Evolutionary conservation across 805 yeast species (phyloP).

Genomic region (Ogataea chonburiensis): DNA sequence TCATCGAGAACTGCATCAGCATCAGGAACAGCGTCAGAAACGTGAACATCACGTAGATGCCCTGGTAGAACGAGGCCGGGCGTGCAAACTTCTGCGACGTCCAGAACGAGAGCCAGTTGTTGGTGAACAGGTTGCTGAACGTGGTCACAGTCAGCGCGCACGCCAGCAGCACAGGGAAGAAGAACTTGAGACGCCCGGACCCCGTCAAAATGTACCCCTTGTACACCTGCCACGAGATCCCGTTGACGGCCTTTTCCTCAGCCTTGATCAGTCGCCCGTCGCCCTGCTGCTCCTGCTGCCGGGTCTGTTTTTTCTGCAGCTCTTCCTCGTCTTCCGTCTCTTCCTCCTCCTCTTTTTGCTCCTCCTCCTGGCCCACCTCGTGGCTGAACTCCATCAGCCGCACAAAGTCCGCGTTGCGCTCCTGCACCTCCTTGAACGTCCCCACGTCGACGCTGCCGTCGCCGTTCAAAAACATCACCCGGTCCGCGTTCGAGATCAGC

Average conservation of each 20-base stretch:
- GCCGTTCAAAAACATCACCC: conserved; percentile 62
- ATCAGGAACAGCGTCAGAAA: conserved; percentile 46
- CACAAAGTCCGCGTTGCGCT: conserved; percentile 45
- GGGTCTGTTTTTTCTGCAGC: conserved; percentile 27
- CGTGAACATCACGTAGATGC: conserved; percentile 63
- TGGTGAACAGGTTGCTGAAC: conserved; percentile 56
- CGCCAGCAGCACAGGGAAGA: conserved; percentile 23
- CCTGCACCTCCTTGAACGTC: conserved; percentile 50
- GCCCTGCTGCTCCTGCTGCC: conserved; percentile 43
- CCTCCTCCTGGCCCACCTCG: conserved; percentile 10
- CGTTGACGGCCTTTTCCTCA: conserved; percentile 33
- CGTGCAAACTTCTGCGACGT: conserved; percentile 48
- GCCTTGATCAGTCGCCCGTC: conserved; percentile 33
- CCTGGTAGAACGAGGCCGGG: conserved; percentile 61
- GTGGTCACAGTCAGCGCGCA: conserved; percentile 37
- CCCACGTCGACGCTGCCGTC: conserved; percentile 63
- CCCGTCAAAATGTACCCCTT: conserved; percentile 52
- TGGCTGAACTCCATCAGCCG: conserved; percentile 46
- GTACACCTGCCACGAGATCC: conserved; percentile 48
- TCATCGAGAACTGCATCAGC: conserved; percentile 43
- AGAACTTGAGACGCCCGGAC: conserved; percentile 50
- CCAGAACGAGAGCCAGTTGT: conserved; percentile 86
- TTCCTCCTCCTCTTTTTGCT: conserved; percentile 29
- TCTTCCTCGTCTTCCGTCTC: conserved; percentile 24
- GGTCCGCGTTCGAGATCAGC: conserved; percentile 63